A percentile compares a stretch with the other conserved stretches of the same genome.
phyloP scores from a whole-genome alignment of 2,329 filamentous ascomycete genomes.

The Cyphellophora attinorum region DNA sequence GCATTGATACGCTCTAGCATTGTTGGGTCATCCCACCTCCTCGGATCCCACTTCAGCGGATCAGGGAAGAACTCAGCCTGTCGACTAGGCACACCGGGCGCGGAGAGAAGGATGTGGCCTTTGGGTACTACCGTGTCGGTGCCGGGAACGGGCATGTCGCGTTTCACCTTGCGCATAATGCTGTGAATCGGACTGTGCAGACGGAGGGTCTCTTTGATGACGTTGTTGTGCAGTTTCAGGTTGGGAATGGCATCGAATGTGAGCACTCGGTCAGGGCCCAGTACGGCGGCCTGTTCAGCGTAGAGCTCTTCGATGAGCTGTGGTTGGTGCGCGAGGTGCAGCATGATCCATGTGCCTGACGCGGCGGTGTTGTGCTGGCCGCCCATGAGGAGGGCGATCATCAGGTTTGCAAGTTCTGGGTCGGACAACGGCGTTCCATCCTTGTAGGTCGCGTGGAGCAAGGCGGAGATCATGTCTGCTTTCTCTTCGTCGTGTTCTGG shows the following conservation, averaged over 20 bases:
- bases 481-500: conserved; percentile 35
- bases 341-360: conserved; percentile 67
- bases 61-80: conserved; percentile 71
- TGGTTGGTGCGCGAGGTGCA: conserved; percentile 61
- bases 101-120: conserved; percentile 70
- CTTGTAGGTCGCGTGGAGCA: conserved; percentile 71
- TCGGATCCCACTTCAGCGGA: conserved; percentile 75
- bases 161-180: conserved; percentile 63
- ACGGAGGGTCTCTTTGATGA: conserved; percentile 63
- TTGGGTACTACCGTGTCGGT: conserved; percentile 71
- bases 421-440: conserved; percentile 60
- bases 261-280: conserved; percentile 43
- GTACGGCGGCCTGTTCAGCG: conserved; percentile 50
- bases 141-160: conserved; percentile 49
- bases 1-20: too few species aligned
- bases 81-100: conserved; percentile 70
- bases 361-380: conserved; percentile 74
- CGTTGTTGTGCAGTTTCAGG: conserved; percentile 52
- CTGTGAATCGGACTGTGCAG: conserved; percentile 65
- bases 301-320: conserved; percentile 62
- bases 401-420: conserved; percentile 71
- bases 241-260: conserved; percentile 51
- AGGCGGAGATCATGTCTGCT: conserved; percentile 67
- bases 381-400: conserved; percentile 79
- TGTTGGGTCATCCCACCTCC: conserved; percentile 69